Conservation (phyloP, 2,329 filamentous ascomycete genomes). For the Akanthomyces dipterigenus region DNA sequence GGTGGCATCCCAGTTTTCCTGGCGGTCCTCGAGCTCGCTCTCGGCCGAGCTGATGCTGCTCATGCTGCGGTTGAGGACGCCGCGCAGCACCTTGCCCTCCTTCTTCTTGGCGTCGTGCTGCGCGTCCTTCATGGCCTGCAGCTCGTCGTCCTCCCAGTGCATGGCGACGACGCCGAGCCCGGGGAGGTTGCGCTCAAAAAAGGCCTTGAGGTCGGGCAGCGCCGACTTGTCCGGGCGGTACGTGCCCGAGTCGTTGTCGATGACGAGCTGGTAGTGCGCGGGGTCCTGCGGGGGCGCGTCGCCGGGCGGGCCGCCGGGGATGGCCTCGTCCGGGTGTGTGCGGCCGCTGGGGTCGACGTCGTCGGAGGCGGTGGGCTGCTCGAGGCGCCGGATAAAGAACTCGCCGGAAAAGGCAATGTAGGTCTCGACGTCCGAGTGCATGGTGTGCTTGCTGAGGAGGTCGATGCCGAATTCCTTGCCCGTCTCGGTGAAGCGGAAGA, state of each 20-base stretch:
- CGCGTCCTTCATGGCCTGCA: slow-evolving; percentile 66
- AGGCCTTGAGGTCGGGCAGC: slow-evolving; percentile 63
- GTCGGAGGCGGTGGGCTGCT: slow-evolving; percentile 38
- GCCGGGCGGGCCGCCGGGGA: slow-evolving; percentile 40
- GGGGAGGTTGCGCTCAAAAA: slow-evolving; percentile 66
- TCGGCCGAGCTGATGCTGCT: slow-evolving; percentile 47
- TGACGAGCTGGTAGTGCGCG: slow-evolving; percentile 73
- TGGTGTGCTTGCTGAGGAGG: slow-evolving; percentile 87
- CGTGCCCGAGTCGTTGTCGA: slow-evolving; percentile 93
- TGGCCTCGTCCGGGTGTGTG: slow-evolving; percentile 45
- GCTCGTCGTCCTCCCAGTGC: slow-evolving; percentile 71
- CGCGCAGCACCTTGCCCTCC: slow-evolving; percentile 42
- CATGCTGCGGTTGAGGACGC: slow-evolving; percentile 52
- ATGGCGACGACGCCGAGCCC: slow-evolving; percentile 68
- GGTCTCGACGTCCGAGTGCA: slow-evolving; percentile 88
- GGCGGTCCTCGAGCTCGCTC: slow-evolving; percentile 43
- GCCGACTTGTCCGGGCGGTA: slow-evolving; percentile 79
- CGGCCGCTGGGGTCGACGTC: slow-evolving; percentile 36
- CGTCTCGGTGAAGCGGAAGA: slow-evolving; percentile 89
- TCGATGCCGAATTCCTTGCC: slow-evolving; percentile 95
- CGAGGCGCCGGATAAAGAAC: slow-evolving; percentile 75
- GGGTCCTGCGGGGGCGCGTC: slow-evolving; percentile 38
- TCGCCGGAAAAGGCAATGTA: slow-evolving; percentile 92
- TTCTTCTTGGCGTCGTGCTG: slow-evolving; percentile 70
- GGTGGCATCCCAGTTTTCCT: slow-evolving; percentile 31